Conservation (phyloP, 2,329 filamentous ascomycete genomes). For the Colletotrichum sp. region DNA sequence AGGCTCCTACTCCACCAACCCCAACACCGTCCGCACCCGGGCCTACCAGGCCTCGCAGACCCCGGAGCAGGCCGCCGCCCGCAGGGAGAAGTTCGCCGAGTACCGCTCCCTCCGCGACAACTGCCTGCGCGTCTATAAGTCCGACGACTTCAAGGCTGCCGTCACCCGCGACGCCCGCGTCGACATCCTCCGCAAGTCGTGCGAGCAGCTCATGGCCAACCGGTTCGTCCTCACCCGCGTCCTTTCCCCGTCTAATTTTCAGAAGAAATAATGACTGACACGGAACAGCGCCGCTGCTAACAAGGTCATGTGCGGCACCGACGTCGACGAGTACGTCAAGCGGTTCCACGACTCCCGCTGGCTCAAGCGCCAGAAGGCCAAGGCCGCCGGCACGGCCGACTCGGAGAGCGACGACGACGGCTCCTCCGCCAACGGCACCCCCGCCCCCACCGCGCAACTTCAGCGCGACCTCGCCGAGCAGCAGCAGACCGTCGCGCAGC, state of each 20-base stretch:
- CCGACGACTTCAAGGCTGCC: neutral
- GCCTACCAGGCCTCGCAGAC: neutral
- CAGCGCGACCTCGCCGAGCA: neutral
- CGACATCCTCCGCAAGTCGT: neutral
- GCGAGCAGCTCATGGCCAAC: neutral
- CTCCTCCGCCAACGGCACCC: neutral
- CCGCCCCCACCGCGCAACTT: neutral
- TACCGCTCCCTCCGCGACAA: neutral
- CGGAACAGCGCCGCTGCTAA: neutral
- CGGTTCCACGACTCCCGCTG: constrained; percentile 7
- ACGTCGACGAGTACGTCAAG: neutral
- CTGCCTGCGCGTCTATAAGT: neutral
- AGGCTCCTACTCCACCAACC: neutral
- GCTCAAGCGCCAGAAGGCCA: neutral
- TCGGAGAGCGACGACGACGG: neutral
- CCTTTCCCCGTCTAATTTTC: accelerated
- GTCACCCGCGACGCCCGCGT: neutral
- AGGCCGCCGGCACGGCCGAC: neutral
- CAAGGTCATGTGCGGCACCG: neutral
- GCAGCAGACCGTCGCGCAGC: neutral
- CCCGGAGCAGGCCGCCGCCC: neutral
- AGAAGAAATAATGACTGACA: accelerated
- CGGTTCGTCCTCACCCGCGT: neutral
- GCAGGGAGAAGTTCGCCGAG: neutral
- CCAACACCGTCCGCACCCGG: neutral